A percentile compares a stretch with the other conserved stretches of the same genome.
These are phyloP conservation scores for Quercus engelmannii DNA, from an alignment of 306 rosid genomes.

Conservation along the genomic window DNA sequence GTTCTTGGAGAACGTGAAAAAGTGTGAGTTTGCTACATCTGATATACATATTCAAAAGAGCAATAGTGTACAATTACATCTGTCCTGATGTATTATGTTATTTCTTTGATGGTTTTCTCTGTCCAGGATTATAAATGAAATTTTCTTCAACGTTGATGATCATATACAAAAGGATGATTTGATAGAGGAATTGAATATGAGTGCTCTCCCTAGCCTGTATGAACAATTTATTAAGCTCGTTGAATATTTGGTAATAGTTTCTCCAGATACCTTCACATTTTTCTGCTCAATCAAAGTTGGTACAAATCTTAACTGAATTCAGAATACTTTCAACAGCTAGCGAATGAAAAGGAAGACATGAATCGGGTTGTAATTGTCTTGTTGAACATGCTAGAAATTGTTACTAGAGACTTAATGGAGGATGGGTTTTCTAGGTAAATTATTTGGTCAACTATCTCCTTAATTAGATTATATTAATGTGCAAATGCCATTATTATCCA, in stretches of 20 bases:
- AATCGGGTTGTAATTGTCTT: slow-evolving; percentile 26
- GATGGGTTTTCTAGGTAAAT: slow-evolving; percentile 63
- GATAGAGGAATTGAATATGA: slow-evolving; percentile 51
- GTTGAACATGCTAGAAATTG: slow-evolving; percentile 94
- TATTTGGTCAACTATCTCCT: slow-evolving; percentile 7
- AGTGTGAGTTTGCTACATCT: slow-evolving; percentile 38
- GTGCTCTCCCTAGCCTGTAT: slow-evolving; percentile 69
- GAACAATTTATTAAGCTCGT: slow-evolving; percentile 59
- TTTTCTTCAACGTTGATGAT: slow-evolving; percentile 33
- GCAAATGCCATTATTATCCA: not conserved
- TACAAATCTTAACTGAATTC: slow-evolving; percentile 12
- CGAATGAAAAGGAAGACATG: slow-evolving; percentile 51
- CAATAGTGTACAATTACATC: slow-evolving; percentile 7
- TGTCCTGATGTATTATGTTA: slow-evolving; percentile 3
- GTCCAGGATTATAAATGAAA: too few relatives aligned
- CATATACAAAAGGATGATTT: slow-evolving; percentile 28
- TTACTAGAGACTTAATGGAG: slow-evolving; percentile 81
- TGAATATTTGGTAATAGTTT: slow-evolving; percentile 60
- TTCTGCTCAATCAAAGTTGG: slow-evolving; percentile 8
- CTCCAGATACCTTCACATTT: not conserved
- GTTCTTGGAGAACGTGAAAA: slow-evolving; percentile 73
- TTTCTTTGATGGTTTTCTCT: slow-evolving; percentile 21
- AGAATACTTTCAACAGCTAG: slow-evolving; percentile 36
- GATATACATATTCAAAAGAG: slow-evolving; percentile 9
- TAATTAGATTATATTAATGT: slow-evolving; percentile 11